Evolutionary conservation across 2,329 filamentous ascomycete species (phyloP).

Genomic region (Xylogone sp.): DNA sequence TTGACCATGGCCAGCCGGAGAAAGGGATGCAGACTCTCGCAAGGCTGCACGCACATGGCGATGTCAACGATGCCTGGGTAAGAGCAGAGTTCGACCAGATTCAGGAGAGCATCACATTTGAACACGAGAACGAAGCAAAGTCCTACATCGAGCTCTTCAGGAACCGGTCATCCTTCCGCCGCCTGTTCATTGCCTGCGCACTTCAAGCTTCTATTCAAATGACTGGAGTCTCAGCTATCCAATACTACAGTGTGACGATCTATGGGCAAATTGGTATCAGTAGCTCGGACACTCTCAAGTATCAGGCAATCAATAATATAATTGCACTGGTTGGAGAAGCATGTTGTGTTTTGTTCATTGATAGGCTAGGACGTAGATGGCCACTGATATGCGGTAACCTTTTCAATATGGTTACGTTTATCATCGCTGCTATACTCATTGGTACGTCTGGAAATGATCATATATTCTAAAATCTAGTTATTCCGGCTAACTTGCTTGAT

Average conservation of each 20-base stretch:
- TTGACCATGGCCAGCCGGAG: slow-evolving; percentile 54
- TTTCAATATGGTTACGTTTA: slow-evolving; percentile 67
- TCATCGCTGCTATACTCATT: slow-evolving; percentile 57
- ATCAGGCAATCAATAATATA: slow-evolving; percentile 62
- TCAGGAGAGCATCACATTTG: slow-evolving; percentile 55
- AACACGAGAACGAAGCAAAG: slow-evolving; percentile 60
- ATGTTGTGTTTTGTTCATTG: slow-evolving; percentile 59
- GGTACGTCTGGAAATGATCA: slow-evolving; percentile 17
- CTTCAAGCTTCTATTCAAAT: slow-evolving; percentile 63
- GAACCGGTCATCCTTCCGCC: slow-evolving; percentile 57
- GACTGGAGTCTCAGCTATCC: slow-evolving; percentile 62
- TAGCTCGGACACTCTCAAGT: slow-evolving; percentile 53
- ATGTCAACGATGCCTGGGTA: slow-evolving; percentile 57
- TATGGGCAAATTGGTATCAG: slow-evolving; percentile 57
- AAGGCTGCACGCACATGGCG: slow-evolving; percentile 55
- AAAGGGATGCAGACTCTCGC: slow-evolving; percentile 55
- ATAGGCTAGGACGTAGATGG: slow-evolving; percentile 67
- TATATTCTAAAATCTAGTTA: background rate
- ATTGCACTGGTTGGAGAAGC: slow-evolving; percentile 58
- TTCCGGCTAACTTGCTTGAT: slow-evolving; percentile 5
- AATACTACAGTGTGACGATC: slow-evolving; percentile 58
- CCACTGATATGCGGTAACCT: slow-evolving; percentile 69
- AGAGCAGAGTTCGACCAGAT: slow-evolving; percentile 61
- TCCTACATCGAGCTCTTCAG: slow-evolving; percentile 60
- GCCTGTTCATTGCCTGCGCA: slow-evolving; percentile 56